phyloP scores from a whole-genome alignment of 1,284 basidiomycete species.

The Caloboletus inedulis region DNA sequence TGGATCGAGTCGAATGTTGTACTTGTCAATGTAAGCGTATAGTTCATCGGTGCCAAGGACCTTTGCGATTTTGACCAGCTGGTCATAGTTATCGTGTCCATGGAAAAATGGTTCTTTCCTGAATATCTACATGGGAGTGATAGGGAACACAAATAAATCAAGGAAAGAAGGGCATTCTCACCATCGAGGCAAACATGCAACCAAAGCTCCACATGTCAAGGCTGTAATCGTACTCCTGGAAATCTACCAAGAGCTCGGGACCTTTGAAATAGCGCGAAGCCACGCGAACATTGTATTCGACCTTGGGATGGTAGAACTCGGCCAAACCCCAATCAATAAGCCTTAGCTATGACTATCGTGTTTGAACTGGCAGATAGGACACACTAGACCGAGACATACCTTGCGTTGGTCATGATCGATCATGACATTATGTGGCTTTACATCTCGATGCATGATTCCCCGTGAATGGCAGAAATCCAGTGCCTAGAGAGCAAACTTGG shows the following conservation, averaged over 20 bases:
- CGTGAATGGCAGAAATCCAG: conserved; percentile 98
- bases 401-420: conserved; percentile 97
- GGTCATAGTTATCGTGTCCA: conserved; percentile 98
- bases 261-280: conserved; percentile 98
- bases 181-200: conserved; percentile 99
- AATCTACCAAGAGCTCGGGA: conserved; percentile 95
- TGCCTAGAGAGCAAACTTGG: conserved; percentile 51
- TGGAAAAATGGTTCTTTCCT: conserved; percentile 99
- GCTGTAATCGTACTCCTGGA: conserved; percentile 97
- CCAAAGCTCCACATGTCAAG: conserved; percentile 99
- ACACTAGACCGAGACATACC: conserved; percentile 43
- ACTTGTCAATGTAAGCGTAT: conserved; percentile 88
- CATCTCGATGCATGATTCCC: conserved; percentile 99
- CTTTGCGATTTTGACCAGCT: conserved; percentile 97
- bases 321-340: conserved; percentile 99
- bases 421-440: conserved; percentile 99
- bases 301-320: conserved; percentile 97
- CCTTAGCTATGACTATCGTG: conserved; percentile 59
- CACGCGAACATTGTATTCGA: conserved; percentile 97
- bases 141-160: conserved; percentile 4
- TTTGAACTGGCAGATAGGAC: conserved; percentile 10
- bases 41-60: conserved; percentile 96
- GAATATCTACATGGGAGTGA: conserved; percentile 72
- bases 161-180: conserved; percentile 35
- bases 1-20: conserved; percentile 88